Base-by-base conservation (phyloP, 176 grass and related monocot species). In the Eragrostis nindensis region DNA sequence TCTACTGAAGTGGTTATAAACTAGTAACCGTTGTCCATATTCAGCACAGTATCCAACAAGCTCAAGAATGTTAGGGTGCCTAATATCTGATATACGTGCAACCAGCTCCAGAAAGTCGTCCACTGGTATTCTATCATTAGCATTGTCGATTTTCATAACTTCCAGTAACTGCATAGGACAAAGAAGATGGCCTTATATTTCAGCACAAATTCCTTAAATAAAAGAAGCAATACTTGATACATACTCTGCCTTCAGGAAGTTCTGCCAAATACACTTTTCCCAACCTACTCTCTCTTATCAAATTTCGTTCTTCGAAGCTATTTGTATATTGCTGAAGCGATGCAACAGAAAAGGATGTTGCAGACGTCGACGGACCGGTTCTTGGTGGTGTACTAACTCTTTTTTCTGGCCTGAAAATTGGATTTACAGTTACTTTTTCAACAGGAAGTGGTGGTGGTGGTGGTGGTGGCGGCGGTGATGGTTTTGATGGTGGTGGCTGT, bases 71-170 rank as follows among this genome's bases (percentile, higher is more conserved):
- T 89, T 89, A 27, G 80, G 66, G 83, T 98, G 95, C 64, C 81
- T 77, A 80, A 98, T 84, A 81, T 87, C 81, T 80, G 92, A 95
- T 74, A 98, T 86, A 66, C 80, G 4, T 18, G 85, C 81, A 36
- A 93, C 84, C 66, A 95, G 74, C 74, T 89, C 87, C 69, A 89
- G 36, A 86, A 98, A 98, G 43, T 89, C 84, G 50, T 87, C 81
- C 41, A 91, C 74, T 60, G 80, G 86, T 86, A 92, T 93, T 86
- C 82, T 90, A 52, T 85, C 91, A 86, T 93, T 99, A 42, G 68
- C 84, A 44, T 99, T 99, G 80, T 95, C 92, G 59, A 99, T 79
- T 89, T 99, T 99, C 90, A 93, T 91, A 77, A 99, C 92, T 86
- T 99, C 96, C 82, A 99, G 49, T 47, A 89, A 85, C 96, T 99